Evolutionary conservation across 208 protist species (phyloP), one percentile per base, ranked within the genome.

Genomic region (Leishmania turanica): DNA sequence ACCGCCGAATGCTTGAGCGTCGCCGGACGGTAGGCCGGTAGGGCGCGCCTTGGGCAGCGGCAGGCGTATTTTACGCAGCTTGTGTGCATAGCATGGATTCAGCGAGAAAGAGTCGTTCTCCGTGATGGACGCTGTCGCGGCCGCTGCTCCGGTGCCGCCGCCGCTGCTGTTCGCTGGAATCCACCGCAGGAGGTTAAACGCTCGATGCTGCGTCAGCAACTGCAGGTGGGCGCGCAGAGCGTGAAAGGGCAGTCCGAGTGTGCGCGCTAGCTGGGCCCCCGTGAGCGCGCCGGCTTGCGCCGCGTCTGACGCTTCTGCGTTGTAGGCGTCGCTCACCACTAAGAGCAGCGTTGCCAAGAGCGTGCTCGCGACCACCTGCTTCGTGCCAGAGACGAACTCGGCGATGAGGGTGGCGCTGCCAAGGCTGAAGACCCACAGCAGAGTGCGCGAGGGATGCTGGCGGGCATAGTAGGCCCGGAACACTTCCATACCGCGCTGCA

Each of bases 351-450:
- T 88, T 13, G 91, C 82, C 75, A 95, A 88, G 13, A 91, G 53
- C 0, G 85, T 92, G 80, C 88, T 90, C 47, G 88, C 89, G 6
- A 87, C 71, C 42, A 97, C 70, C 70, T 95, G 90, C 84, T 93
- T 93, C 45, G 49, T 49, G 15, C 90, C 92, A 0, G 81, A 84
- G 1, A 85, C 84, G 70, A 95, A 88, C 83, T 93, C 83, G 24
- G 82, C 89, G 21, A 78, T 78, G 47, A 96, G 84, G 31, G 68
- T 85, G 19, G 91, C 94, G 13, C 80, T 80, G 37, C 90, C 94
- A 31, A 95, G 86, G 42, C 84, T 83, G 70, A 94, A 88, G 37
- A 92, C 85, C 94, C 94, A 97, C 69, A 75, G 68, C 76, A 97
- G 77, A 45, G 79, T 87, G 45, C 94, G 89, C 4, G 82, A 93